A percentile compares a stretch with the other conserved stretches of the same genome.
These are phyloP conservation scores for Setomelanomma holmii DNA, from an alignment of 2,329 filamentous ascomycete genomes.

Conservation along the genomic window DNA sequence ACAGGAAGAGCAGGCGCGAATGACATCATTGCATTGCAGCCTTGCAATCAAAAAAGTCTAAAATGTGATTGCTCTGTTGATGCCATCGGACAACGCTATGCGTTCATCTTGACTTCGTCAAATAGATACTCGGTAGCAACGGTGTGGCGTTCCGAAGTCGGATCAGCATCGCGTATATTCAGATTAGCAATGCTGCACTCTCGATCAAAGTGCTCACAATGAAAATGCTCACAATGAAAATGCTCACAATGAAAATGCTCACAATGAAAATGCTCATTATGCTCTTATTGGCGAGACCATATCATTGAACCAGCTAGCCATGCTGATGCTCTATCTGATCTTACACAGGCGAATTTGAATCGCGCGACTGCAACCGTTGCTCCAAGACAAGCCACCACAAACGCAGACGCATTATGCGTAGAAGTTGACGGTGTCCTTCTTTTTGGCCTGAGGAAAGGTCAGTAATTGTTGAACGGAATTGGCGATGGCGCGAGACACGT, in stretches of 20 bases:
- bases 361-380: slow-evolving; percentile 28
- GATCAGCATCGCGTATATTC: too few species aligned
- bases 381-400: slow-evolving; percentile 13
- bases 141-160: too few species aligned
- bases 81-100: too few species aligned
- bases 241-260: too few species aligned
- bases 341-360: slow-evolving; percentile 37
- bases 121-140: too few species aligned
- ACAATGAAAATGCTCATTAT: background rate
- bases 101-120: too few species aligned
- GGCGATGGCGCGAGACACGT: slow-evolving; percentile 6
- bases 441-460: slow-evolving; percentile 64
- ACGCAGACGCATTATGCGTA: slow-evolving; percentile 41
- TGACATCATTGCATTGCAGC: background rate
- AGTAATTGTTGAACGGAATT: slow-evolving; percentile 4
- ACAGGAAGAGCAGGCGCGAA: background rate
- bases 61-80: too few species aligned
- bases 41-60: too few species aligned
- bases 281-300: background rate
- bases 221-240: too few species aligned
- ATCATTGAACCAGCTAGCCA: slow-evolving; percentile 19
- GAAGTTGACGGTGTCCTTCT: slow-evolving; percentile 76
- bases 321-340: slow-evolving; percentile 42
- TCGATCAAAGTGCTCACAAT: too few species aligned
- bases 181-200: too few species aligned